Conservation (phyloP, 768 basidiomycete species). For the Lyophyllum atratum region DNA sequence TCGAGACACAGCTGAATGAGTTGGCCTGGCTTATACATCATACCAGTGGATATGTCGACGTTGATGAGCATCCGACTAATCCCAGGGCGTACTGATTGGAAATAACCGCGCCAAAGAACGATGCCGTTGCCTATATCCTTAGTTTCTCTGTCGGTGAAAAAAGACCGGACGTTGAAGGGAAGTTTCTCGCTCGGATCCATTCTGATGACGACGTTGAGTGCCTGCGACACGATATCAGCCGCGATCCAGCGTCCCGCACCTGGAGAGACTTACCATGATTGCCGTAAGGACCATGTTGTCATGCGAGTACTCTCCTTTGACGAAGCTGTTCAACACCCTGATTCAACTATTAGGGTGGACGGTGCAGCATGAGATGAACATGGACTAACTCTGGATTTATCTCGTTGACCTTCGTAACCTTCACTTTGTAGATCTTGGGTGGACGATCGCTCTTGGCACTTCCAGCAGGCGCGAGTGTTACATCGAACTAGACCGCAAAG, state of each 20-base stretch:
- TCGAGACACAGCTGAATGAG: conserved; percentile 62
- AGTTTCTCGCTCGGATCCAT: conserved; percentile 71
- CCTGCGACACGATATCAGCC: conserved; percentile 39
- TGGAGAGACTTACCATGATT: conserved; percentile 49
- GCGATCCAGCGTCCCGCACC: neutral
- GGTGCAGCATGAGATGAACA: neutral
- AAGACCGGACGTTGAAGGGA: conserved; percentile 74
- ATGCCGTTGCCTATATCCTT: conserved; percentile 61
- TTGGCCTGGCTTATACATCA: conserved; percentile 70
- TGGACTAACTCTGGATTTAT: conserved; percentile 46
- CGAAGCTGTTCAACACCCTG: conserved; percentile 65
- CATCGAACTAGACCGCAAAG: conserved; percentile 12
- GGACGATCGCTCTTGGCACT: conserved; percentile 29
- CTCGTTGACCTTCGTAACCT: conserved; percentile 55
- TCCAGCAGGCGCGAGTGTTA: conserved; percentile 42
- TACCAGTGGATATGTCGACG: conserved; percentile 75
- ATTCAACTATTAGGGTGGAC: neutral
- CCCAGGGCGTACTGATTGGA: conserved; percentile 75
- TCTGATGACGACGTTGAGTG: conserved; percentile 72
- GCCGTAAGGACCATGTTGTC: conserved; percentile 66
- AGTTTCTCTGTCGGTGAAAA: conserved; percentile 62
- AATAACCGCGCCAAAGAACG: conserved; percentile 77
- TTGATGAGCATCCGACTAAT: conserved; percentile 68
- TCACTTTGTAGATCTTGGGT: conserved; percentile 55
- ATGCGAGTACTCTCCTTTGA: conserved; percentile 63